Percentiles rank a stretch among this genome's conserved stretches.
Conservation (phyloP, 2,329 filamentous ascomycete genomes). For the Sarocladium brachiariae region DNA sequence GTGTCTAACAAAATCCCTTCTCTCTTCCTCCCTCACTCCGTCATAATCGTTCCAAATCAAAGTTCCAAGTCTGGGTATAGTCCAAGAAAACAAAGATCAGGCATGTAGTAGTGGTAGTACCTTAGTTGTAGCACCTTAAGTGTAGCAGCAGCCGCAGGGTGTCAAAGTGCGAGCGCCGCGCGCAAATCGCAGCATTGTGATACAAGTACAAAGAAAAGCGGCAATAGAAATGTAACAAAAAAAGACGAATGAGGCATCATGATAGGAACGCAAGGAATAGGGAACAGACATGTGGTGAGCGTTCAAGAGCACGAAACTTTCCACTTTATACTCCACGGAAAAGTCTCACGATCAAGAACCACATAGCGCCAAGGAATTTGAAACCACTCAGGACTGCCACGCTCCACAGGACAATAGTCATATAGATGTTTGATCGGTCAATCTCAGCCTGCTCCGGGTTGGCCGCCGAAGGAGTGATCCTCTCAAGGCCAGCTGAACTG, state of each 20-base stretch:
- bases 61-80: conserved; percentile 8
- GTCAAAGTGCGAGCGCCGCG: background rate
- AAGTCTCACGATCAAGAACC: conserved; percentile 87
- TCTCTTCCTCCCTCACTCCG: background rate
- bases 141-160: too few species aligned
- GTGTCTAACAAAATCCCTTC: background rate
- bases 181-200: background rate
- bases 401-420: conserved; percentile 81
- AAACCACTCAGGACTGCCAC: conserved; percentile 79
- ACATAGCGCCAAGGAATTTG: conserved; percentile 80
- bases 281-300: too few species aligned
- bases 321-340: conserved; percentile 61
- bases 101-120: too few species aligned
- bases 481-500: conserved; percentile 74
- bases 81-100: conserved; percentile 7
- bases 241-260: background rate
- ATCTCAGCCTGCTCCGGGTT: conserved; percentile 35
- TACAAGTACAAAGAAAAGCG: background rate
- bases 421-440: conserved; percentile 69
- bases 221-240: background rate
- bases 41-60: conserved; percentile 9
- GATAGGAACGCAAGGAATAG: background rate
- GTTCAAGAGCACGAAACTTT: background rate
- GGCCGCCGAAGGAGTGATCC: conserved; percentile 39
- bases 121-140: too few species aligned